Evolutionary conservation across 805 yeast species (phyloP).

Genomic region (Suhomyces pyralidae): DNA sequence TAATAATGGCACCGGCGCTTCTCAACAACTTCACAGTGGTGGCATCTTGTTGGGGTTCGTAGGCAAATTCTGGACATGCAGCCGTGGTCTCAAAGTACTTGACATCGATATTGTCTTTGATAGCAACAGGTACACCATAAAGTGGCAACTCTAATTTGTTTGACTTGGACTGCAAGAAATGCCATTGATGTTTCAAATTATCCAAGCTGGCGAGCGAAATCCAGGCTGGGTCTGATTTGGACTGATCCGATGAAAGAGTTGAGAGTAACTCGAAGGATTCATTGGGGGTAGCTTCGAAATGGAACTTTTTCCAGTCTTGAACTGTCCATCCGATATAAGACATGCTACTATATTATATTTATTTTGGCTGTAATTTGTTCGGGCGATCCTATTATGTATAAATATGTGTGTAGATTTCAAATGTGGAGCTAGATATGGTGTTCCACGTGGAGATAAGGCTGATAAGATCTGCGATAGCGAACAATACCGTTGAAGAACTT

Average conservation of each 20-base stretch:
- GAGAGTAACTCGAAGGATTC: slow-evolving; percentile 53
- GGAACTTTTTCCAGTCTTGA: slow-evolving; percentile 72
- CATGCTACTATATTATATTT: slow-evolving; percentile 9
- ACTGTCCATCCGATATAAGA: slow-evolving; percentile 71
- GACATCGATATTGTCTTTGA: slow-evolving; percentile 93
- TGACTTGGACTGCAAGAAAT: slow-evolving; percentile 59
- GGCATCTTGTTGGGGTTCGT: slow-evolving; percentile 68
- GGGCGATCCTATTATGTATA: background rate
- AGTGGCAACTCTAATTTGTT: slow-evolving; percentile 58
- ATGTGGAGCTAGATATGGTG: background rate
- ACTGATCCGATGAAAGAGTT: slow-evolving; percentile 46
- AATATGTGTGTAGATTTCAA: background rate
- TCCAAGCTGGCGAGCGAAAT: slow-evolving; percentile 68
- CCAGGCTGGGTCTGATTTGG: slow-evolving; percentile 81
- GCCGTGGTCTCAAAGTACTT: slow-evolving; percentile 84
- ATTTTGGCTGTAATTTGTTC: background rate
- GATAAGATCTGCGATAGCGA: background rate
- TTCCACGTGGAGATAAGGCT: background rate
- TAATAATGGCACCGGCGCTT: slow-evolving; percentile 86
- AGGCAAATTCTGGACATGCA: slow-evolving; percentile 85
- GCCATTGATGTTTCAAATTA: slow-evolving; percentile 75
- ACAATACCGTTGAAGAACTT: background rate
- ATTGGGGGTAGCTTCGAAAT: slow-evolving; percentile 56
- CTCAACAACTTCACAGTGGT: slow-evolving; percentile 70
- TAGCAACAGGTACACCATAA: slow-evolving; percentile 93